A percentile compares a stretch with the other conserved stretches of the same genome.
Conservation (phyloP, 495 filamentous ascomycete genomes). For the Hyaloscypha bicolor region DNA sequence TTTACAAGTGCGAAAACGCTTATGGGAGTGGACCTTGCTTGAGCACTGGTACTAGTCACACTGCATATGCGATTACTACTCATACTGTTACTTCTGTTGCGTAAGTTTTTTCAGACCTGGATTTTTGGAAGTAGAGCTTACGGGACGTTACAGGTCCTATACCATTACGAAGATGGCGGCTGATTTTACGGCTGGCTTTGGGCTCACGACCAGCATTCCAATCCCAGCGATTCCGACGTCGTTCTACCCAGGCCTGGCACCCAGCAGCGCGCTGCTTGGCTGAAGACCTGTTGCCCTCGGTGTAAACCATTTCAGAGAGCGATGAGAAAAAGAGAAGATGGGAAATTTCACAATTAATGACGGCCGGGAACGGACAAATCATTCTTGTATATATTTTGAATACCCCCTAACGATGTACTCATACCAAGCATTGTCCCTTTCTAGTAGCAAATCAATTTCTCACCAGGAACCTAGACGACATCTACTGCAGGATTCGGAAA, state of each 20-base stretch:
- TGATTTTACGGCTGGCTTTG: conserved; percentile 46
- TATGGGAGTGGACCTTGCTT: conserved; percentile 33
- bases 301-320: neutral
- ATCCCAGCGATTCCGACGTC: conserved; percentile 57
- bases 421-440: no score
- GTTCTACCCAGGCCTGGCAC: conserved; percentile 53
- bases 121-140: neutral
- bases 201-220: conserved; percentile 48
- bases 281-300: neutral
- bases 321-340: neutral
- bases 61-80: conserved; percentile 14
- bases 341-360: neutral
- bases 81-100: neutral
- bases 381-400: no score
- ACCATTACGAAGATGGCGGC: conserved; percentile 50
- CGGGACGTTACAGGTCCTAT: conserved; percentile 37
- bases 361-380: neutral
- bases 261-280: conserved; percentile 22
- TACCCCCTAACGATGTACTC: no score
- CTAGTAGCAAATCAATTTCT: no score
- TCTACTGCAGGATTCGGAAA: no score
- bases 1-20: conserved; percentile 32
- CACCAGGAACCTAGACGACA: no score
- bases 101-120: neutral
- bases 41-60: conserved; percentile 8